phyloP scores from a whole-genome alignment of 2,329 filamentous ascomycete genomes.

The Colletotrichum tropicicola region DNA sequence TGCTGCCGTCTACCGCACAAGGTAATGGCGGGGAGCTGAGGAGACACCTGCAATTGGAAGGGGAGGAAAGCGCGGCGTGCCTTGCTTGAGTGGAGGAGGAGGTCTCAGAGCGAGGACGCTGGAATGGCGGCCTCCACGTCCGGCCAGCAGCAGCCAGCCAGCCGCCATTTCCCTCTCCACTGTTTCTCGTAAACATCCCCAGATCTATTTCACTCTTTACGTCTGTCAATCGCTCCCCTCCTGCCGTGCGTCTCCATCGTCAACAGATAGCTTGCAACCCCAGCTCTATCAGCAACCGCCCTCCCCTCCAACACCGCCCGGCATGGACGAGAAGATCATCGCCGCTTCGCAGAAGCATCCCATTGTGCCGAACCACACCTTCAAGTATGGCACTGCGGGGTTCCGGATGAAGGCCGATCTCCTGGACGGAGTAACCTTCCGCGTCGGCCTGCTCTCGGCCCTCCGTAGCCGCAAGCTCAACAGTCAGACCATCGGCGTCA shows the following conservation, averaged over 20 bases:
- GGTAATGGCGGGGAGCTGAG: slow-evolving; percentile 9
- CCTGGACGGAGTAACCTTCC: slow-evolving; percentile 91
- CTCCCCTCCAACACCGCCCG: slow-evolving; percentile 33
- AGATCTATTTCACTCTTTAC: slow-evolving; percentile 14
- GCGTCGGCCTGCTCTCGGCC: slow-evolving; percentile 88
- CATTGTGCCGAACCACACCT: slow-evolving; percentile 62
- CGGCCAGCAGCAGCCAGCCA: no score
- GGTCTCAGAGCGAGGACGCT: slow-evolving; percentile 16
- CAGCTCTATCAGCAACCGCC: background rate
- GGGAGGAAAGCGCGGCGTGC: background rate
- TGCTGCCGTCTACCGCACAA: background rate
- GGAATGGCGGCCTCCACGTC: slow-evolving; percentile 27
- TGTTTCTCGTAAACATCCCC: slow-evolving; percentile 27
- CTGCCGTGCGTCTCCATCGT: background rate
- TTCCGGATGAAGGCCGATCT: slow-evolving; percentile 79
- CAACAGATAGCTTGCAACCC: background rate
- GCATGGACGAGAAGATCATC: slow-evolving; percentile 65
- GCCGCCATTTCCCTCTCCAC: no score
- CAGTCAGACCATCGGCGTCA: slow-evolving; percentile 92
- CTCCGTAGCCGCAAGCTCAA: slow-evolving; percentile 90
- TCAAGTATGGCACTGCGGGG: slow-evolving; percentile 74
- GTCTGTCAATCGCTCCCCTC: background rate
- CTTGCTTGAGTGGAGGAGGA: slow-evolving; percentile 1
- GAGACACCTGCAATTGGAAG: background rate
- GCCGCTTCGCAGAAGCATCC: slow-evolving; percentile 70